Conservation (phyloP, 1,284 basidiomycete genomes). For the Exsudoporus floridanus region DNA sequence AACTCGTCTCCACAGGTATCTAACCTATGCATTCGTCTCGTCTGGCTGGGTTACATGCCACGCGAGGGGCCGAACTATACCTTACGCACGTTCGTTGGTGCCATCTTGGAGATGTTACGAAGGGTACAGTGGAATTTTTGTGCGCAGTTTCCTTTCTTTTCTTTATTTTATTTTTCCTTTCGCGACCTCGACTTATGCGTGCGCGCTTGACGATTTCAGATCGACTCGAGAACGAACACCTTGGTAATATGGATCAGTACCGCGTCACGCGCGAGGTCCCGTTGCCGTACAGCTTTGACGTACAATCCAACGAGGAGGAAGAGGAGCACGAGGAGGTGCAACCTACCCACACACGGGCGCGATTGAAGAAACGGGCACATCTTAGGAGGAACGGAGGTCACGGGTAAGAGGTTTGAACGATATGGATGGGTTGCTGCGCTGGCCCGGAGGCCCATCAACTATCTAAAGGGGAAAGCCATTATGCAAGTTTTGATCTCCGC, state of each 20-base stretch:
- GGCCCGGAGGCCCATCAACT: too few relatives aligned
- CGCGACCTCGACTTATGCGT: not conserved
- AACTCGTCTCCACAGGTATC: constrained; percentile 47
- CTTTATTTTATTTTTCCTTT: not conserved
- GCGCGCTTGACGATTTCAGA: constrained; percentile 38
- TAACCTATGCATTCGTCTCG: constrained; percentile 77
- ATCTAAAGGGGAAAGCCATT: too few relatives aligned
- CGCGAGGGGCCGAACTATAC: constrained; percentile 47
- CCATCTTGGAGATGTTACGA: constrained; percentile 76
- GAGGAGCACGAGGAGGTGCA: constrained; percentile 6
- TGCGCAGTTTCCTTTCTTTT: constrained; percentile 37
- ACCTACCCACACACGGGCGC: not conserved
- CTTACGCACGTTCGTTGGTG: constrained; percentile 72
- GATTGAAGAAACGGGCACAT: not conserved
- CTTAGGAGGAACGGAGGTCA: constrained; percentile 3
- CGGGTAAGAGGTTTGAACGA: not conserved
- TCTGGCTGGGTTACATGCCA: constrained; percentile 83
- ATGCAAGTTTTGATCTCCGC: too few relatives aligned
- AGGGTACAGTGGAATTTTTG: constrained; percentile 94
- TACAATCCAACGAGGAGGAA: constrained; percentile 19
- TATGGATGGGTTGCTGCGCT: too few relatives aligned
- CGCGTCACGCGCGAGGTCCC: constrained; percentile 80
- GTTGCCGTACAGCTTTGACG: constrained; percentile 66
- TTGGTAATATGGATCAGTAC: constrained; percentile 84
- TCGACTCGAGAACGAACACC: constrained; percentile 84